Conservation (phyloP, 2,329 filamentous ascomycete species). For the Colletotrichum cordylinicola region DNA sequence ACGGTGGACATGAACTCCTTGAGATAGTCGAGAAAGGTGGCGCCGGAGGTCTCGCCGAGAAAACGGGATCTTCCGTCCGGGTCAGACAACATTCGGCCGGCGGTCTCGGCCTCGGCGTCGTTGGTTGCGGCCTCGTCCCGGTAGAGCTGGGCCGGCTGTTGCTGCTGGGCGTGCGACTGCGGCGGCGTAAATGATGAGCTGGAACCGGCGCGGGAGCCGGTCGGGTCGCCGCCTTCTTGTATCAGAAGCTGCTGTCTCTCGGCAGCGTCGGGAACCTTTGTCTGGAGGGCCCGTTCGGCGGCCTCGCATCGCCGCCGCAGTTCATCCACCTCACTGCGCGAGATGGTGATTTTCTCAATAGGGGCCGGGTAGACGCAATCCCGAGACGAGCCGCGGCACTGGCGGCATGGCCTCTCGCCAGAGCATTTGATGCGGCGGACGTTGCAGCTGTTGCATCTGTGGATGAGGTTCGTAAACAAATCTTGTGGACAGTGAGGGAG, state of each 20-base stretch:
- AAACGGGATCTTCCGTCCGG: conserved; percentile 49
- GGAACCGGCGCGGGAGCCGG: conserved; percentile 10
- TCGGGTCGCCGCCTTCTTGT: conserved; percentile 28
- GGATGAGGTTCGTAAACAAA: background rate
- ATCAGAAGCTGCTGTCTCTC: conserved; percentile 38
- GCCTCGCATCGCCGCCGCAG: conserved; percentile 42
- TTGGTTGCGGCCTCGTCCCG: background rate
- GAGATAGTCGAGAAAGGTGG: conserved; percentile 54
- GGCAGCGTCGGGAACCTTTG: conserved; percentile 39
- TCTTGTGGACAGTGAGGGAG: background rate
- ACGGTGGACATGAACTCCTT: conserved; percentile 52
- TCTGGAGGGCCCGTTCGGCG: conserved; percentile 45
- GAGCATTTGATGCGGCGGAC: conserved; percentile 58
- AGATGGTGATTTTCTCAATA: conserved; percentile 49
- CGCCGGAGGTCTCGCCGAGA: conserved; percentile 55
- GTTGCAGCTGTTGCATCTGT: conserved; percentile 59
- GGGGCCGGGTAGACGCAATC: conserved; percentile 53
- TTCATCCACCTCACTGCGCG: conserved; percentile 45
- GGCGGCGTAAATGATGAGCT: conserved; percentile 25
- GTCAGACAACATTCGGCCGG: conserved; percentile 50
- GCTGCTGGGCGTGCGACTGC: conserved; percentile 8
- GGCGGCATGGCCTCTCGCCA: conserved; percentile 52
- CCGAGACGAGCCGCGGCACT: conserved; percentile 47
- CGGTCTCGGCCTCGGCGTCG: conserved; percentile 22
- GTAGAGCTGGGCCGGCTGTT: background rate